A percentile compares a stretch with the other conserved stretches of the same genome.
Conservation (phyloP, 2,329 filamentous ascomycete species). For the Tympanopsis confertula region DNA sequence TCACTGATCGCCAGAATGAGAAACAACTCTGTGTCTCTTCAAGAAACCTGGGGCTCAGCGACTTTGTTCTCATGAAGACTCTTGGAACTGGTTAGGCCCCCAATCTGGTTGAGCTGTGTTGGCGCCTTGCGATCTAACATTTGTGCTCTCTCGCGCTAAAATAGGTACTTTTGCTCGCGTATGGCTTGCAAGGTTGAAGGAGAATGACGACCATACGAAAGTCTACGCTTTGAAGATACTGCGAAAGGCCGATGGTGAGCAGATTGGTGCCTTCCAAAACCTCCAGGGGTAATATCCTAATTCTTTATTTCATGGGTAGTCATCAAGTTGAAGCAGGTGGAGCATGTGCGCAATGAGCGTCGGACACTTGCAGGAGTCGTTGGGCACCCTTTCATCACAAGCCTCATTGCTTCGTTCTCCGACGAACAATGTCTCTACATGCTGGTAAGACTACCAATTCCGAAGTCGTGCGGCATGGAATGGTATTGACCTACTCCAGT, state of each 20-base stretch:
- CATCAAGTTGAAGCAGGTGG: constrained; percentile 53
- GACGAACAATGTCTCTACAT: constrained; percentile 45
- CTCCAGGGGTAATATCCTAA: background rate
- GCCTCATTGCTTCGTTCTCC: constrained; percentile 51
- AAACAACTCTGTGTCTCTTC: constrained; percentile 23
- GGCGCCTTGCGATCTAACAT: constrained; percentile 8
- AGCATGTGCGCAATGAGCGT: constrained; percentile 57
- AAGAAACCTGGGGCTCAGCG: constrained; percentile 20
- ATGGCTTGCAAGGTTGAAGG: constrained; percentile 30
- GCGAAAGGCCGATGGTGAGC: constrained; percentile 32
- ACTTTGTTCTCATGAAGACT: constrained; percentile 33
- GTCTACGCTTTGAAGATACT: constrained; percentile 36
- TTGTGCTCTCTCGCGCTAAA: constrained; percentile 1
- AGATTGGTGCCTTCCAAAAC: background rate
- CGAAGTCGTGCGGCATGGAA: constrained; percentile 1
- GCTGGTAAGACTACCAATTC: constrained; percentile 21
- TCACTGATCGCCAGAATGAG: constrained; percentile 21
- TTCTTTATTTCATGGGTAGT: constrained; percentile 15
- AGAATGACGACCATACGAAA: constrained; percentile 16
- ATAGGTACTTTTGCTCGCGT: constrained; percentile 37
- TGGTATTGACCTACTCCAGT: constrained; percentile 21
- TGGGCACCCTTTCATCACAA: constrained; percentile 56
- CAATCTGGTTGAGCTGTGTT: constrained; percentile 2
- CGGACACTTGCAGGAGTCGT: constrained; percentile 49
- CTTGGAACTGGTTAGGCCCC: constrained; percentile 28